Percentiles rank a stretch among this genome's conserved stretches.
Conservation (phyloP, 1,284 basidiomycete species). For the Mixia osmundae region DNA sequence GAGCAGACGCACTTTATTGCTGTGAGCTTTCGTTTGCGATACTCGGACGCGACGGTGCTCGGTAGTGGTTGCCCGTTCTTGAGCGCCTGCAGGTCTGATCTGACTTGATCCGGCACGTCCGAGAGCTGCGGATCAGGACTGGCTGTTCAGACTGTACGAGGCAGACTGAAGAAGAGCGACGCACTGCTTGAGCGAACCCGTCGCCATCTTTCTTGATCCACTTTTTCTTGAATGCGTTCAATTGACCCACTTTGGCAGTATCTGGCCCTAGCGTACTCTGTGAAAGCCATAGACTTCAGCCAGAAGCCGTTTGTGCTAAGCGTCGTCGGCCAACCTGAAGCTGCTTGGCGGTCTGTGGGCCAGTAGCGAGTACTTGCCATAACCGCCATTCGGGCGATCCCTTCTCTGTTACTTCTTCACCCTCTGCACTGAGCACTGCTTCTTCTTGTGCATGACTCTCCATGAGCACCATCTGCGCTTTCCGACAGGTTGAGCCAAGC, state of each 20-base stretch:
- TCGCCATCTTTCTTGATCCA: constrained; percentile 86
- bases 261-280: constrained; percentile 53
- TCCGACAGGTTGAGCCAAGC: no score
- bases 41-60: constrained; percentile 49
- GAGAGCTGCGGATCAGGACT: neutral
- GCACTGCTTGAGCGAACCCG: constrained; percentile 60
- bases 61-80: constrained; percentile 40
- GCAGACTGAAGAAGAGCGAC: constrained; percentile 23
- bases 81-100: constrained; percentile 43
- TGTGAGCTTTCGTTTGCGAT: constrained; percentile 69
- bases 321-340: constrained; percentile 28
- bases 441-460: no score
- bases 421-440: constrained; percentile 58
- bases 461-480: no score
- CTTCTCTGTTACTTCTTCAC: constrained; percentile 43
- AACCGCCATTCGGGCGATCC: constrained; percentile 89
- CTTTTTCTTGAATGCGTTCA: constrained; percentile 85
- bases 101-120: constrained; percentile 2
- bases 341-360: constrained; percentile 10
- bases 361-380: constrained; percentile 48
- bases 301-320: neutral
- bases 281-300: neutral
- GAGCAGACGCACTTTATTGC: constrained; percentile 21
- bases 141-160: neutral
- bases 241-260: constrained; percentile 66